Base-by-base conservation (phyloP, 208 protist genomes). In the Trypanosoma melophagium region DNA sequence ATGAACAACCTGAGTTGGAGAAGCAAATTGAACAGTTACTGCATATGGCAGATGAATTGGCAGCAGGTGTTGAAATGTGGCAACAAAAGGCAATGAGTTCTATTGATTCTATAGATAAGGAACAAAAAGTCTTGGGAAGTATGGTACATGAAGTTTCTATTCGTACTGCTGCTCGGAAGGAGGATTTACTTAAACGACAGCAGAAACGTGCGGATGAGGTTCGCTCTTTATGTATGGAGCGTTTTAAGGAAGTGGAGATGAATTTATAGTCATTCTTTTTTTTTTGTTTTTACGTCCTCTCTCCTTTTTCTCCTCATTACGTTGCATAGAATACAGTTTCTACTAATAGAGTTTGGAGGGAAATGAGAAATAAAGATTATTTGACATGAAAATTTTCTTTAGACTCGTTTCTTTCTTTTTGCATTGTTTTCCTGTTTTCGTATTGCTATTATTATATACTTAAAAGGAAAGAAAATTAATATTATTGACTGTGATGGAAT, bases 31-130 rank as follows among this genome's bases (percentile, higher is more conserved):
- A 89, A 51, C 73, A 79, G 44, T 71, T 96, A 3, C 70, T 84
- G 45, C 67, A 64, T 35, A 89, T 90, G 76, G 76, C 84, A 19
- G 62, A 85, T 21, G 81, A 92, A 66, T 92, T 90, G 41, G 75
- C 82, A 24, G 75, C 86, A 13, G 87, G 82, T 14, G 83, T 96
- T 24, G 81, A 90, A 14, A 62, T 89, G 68, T 96, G 90, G 87
- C 77, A 85, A 52, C 69, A 82, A 24, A 93, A 93, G 66, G 90
- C 90, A 21, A 68, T 81, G 57, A 82, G 62, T 49, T 80, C 81
- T 41, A 83, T 96, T 57, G 69, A 83, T 25, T 71, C 73, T 56
- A 90, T 96, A 50, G 81, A 86, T 51, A 83, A 89, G 62, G 84
- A 90, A 69, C 90, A 96, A 71, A 84, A 82, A 16, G 76, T 44